Evolutionary conservation across 768 basidiomycete species (phyloP).

Genomic region (Neoboletus magnificus): DNA sequence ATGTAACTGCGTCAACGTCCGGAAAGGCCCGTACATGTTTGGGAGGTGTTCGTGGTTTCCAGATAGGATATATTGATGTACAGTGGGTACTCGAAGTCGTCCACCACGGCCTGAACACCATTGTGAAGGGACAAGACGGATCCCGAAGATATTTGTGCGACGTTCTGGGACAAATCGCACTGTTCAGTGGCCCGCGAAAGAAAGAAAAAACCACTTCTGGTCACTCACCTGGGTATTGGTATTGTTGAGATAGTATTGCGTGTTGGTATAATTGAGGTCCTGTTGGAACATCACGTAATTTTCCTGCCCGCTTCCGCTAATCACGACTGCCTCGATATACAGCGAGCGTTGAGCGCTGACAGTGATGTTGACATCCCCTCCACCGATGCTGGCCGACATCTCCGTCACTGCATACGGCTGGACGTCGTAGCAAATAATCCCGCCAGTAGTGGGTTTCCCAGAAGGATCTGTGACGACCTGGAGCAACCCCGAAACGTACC

Average conservation of each 20-base stretch:
- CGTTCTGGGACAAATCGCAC: slow-evolving; percentile 35
- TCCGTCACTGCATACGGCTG: slow-evolving; percentile 53
- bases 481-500: slow-evolving; percentile 70
- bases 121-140: slow-evolving; percentile 48
- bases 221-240: slow-evolving; percentile 37
- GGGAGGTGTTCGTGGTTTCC: slow-evolving; percentile 29
- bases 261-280: slow-evolving; percentile 55
- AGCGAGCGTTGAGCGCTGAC: slow-evolving; percentile 58
- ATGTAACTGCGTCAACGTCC: neutral
- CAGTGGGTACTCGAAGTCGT: slow-evolving; percentile 54
- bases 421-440: slow-evolving; percentile 56
- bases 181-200: neutral
- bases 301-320: slow-evolving; percentile 55
- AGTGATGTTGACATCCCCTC: slow-evolving; percentile 54
- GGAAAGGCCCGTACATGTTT: slow-evolving; percentile 11
- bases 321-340: slow-evolving; percentile 57
- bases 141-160: slow-evolving; percentile 49
- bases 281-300: slow-evolving; percentile 63
- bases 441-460: slow-evolving; percentile 61
- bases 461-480: slow-evolving; percentile 70
- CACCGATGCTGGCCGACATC: slow-evolving; percentile 42
- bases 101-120: slow-evolving; percentile 40
- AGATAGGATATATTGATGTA: slow-evolving; percentile 38
- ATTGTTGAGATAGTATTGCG: slow-evolving; percentile 57
- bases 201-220: neutral